Conservation (phyloP, 805 yeast genomes). For the Diddensiella santjacobensis region DNA sequence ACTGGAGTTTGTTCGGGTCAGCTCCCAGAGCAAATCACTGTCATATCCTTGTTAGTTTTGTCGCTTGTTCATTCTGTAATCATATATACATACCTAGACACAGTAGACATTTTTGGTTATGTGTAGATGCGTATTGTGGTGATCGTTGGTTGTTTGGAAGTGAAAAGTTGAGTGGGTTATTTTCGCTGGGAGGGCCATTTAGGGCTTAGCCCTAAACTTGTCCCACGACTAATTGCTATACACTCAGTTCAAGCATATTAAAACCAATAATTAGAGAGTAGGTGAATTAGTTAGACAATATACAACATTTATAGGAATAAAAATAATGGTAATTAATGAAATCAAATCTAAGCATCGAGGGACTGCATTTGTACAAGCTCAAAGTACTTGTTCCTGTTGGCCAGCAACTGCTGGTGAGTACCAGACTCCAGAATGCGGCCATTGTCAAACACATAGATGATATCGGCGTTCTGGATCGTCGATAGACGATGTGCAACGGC, state of each 20-base stretch:
- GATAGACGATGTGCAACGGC: conserved; percentile 84
- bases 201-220: conserved; percentile 2
- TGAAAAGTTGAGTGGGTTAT: conserved; percentile 2
- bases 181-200: background rate
- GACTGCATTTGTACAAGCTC: conserved; percentile 40
- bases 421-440: conserved; percentile 65
- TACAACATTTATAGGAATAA: background rate
- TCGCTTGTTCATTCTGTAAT: background rate
- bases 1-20: conserved; percentile 45
- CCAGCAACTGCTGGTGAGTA: conserved; percentile 46
- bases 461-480: conserved; percentile 60
- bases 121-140: conserved; percentile 6
- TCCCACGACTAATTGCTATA: too few relatives aligned
- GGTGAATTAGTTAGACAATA: background rate
- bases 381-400: conserved; percentile 36
- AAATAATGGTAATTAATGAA: background rate
- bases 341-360: conserved; percentile 25
- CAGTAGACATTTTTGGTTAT: conserved; percentile 18
- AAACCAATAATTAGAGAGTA: too few relatives aligned
- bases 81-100: conserved; percentile 9
- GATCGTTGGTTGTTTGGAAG: conserved; percentile 10
- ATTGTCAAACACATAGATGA: conserved; percentile 54
- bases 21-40: conserved; percentile 49
- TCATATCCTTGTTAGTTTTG: background rate
- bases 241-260: too few relatives aligned